These are phyloP conservation scores for Perkinsela sp. DNA, from an alignment of 208 protist genomes.

Conservation along the genomic window DNA sequence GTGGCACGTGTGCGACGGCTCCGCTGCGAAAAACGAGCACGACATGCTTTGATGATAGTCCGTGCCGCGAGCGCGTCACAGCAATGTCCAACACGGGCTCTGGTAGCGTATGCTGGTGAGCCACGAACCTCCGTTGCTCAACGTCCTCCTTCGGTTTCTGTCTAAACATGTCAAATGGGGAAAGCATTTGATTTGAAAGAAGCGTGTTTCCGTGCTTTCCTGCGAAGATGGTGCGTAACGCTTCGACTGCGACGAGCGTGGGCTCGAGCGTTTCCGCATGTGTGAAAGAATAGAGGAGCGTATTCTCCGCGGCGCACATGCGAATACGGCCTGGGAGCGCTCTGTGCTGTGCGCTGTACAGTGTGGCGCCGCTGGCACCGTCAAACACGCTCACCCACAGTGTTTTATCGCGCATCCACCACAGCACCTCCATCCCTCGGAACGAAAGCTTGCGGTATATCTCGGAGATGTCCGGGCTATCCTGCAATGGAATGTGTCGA, in stretches of 20 bases:
- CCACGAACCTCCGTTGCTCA: no score
- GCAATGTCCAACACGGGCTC: background rate
- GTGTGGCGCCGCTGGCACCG: background rate
- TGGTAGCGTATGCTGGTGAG: background rate
- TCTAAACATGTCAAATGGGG: no score
- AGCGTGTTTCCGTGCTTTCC: background rate
- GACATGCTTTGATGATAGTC: background rate
- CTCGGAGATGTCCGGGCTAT: background rate
- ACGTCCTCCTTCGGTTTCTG: no score
- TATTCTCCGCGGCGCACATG: background rate
- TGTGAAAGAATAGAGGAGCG: background rate
- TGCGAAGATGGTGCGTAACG: background rate
- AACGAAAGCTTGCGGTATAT: background rate
- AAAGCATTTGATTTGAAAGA: no score
- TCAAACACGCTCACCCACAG: background rate
- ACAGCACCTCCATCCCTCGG: background rate
- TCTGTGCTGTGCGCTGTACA: background rate
- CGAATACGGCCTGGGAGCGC: background rate
- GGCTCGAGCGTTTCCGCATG: background rate
- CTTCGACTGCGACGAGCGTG: background rate
- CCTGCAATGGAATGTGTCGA: background rate
- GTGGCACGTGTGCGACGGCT: background rate
- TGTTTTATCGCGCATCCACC: background rate
- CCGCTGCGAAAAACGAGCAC: background rate
- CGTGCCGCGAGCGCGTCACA: background rate